Evolutionary conservation across 2,329 filamentous ascomycete genomes (phyloP).

Genomic region (Coccinonectria pachysandricola): DNA sequence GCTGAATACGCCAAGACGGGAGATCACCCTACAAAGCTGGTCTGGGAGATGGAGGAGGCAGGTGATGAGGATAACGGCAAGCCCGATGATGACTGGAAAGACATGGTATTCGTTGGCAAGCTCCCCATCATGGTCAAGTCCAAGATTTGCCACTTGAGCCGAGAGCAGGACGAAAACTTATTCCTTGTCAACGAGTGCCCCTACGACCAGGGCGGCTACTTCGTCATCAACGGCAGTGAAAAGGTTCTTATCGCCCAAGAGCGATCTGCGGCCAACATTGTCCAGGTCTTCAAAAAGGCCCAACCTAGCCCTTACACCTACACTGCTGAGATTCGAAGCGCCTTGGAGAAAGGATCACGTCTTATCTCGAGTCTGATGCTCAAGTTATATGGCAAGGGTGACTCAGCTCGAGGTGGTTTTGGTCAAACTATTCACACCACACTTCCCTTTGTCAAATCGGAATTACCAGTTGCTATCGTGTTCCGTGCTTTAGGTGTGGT

Average conservation of each 20-base stretch:
- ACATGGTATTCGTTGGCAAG: slow-evolving; percentile 85
- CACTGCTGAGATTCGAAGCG: slow-evolving; percentile 91
- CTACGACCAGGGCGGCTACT: slow-evolving; percentile 97
- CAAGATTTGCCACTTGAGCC: slow-evolving; percentile 82
- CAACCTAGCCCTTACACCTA: slow-evolving; percentile 86
- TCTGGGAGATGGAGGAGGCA: slow-evolving; percentile 51
- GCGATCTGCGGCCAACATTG: slow-evolving; percentile 93
- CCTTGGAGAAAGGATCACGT: slow-evolving; percentile 89
- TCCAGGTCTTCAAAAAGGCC: slow-evolving; percentile 98
- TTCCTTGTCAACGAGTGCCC: slow-evolving; percentile 94
- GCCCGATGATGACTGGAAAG: slow-evolving; percentile 43
- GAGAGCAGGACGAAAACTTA: slow-evolving; percentile 72
- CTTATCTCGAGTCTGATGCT: slow-evolving; percentile 88
- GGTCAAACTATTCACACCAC: slow-evolving; percentile 85
- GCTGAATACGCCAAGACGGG: slow-evolving; percentile 44
- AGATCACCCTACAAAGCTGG: slow-evolving; percentile 46
- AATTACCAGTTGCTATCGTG: slow-evolving; percentile 88
- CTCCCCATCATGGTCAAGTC: slow-evolving; percentile 98
- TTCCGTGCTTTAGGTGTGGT: slow-evolving; percentile 94
- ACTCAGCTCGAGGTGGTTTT: slow-evolving; percentile 64
- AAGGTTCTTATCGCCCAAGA: slow-evolving; percentile 98
- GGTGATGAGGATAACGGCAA: slow-evolving; percentile 42
- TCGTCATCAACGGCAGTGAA: slow-evolving; percentile 97
- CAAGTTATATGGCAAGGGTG: slow-evolving; percentile 80
- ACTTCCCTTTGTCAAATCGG: slow-evolving; percentile 85